A percentile compares a stretch with the other conserved stretches of the same genome.
phyloP scores from a whole-genome alignment of 169 alveolate species.

The Fabrea salina region DNA sequence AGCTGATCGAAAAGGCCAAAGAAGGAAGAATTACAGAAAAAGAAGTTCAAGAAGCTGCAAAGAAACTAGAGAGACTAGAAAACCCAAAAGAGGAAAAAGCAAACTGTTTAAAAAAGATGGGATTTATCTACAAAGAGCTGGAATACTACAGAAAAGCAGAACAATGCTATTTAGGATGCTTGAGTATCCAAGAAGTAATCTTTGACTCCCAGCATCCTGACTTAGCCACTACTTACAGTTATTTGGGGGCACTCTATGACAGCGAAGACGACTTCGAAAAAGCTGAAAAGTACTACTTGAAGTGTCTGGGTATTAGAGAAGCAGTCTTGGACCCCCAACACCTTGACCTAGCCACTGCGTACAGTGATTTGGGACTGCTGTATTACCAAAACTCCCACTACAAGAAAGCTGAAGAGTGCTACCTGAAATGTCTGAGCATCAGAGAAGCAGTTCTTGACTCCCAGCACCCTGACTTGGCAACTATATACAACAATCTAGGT shows the following conservation, averaged over 20 bases:
- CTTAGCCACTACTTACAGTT: background rate
- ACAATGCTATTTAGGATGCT: background rate
- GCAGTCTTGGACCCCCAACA: background rate
- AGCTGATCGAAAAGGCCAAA: too few species aligned
- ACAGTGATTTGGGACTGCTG: background rate
- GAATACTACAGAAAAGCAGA: background rate
- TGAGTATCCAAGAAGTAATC: background rate
- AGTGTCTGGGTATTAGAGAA: background rate
- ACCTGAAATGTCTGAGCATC: background rate
- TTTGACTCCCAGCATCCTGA: background rate
- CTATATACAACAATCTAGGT: background rate
- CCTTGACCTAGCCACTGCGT: background rate
- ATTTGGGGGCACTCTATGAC: background rate
- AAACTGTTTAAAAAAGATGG: background rate
- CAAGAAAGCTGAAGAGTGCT: background rate
- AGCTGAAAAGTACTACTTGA: background rate
- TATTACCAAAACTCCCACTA: background rate
- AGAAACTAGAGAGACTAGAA: too few species aligned
- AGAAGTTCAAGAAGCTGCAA: too few species aligned
- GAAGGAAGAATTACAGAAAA: too few species aligned
- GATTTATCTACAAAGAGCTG: background rate
- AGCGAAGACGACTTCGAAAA: background rate
- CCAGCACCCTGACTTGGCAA: background rate
- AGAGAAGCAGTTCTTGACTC: background rate
- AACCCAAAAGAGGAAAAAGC: too few species aligned